phyloP scores from a whole-genome alignment of 495 filamentous ascomycete genomes.

The Hypoxylon fuscum region DNA sequence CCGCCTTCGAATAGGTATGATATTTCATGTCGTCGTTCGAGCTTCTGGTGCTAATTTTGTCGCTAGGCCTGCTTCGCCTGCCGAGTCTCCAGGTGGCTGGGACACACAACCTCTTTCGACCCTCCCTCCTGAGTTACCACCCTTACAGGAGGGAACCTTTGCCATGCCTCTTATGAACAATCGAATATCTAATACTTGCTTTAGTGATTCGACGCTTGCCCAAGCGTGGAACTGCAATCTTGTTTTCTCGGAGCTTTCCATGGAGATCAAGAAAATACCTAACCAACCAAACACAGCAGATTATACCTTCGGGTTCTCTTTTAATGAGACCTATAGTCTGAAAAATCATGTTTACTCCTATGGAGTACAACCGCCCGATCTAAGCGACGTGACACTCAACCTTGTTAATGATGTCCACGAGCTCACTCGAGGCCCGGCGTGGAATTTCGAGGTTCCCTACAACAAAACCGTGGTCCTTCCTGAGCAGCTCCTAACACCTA shows the following conservation, averaged over 20 bases:
- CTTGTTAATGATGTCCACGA: slow-evolving; percentile 72
- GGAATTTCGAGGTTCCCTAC: slow-evolving; percentile 74
- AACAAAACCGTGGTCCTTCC: slow-evolving; percentile 84
- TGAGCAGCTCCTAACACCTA: slow-evolving; percentile 57
- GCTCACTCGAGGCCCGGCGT: slow-evolving; percentile 72
- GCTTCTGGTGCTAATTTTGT: slow-evolving; percentile 24
- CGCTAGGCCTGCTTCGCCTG: slow-evolving; percentile 21
- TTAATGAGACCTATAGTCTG: slow-evolving; percentile 46
- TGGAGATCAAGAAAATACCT: slow-evolving; percentile 41
- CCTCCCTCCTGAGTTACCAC: slow-evolving; percentile 64
- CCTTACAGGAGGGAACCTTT: slow-evolving; percentile 72
- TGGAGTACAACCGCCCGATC: slow-evolving; percentile 75
- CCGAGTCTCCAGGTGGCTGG: slow-evolving; percentile 53
- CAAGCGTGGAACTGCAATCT: slow-evolving; percentile 75
- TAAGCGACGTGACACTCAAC: slow-evolving; percentile 61
- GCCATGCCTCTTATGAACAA: slow-evolving; percentile 65
- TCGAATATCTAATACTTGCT: slow-evolving; percentile 70
- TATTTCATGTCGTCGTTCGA: not conserved
- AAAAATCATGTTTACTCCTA: slow-evolving; percentile 63
- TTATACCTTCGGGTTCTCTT: slow-evolving; percentile 48
- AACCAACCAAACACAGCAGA: slow-evolving; percentile 27
- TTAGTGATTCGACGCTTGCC: slow-evolving; percentile 66
- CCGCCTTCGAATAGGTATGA: slow-evolving; percentile 35
- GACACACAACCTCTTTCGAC: slow-evolving; percentile 70
- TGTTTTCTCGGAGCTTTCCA: slow-evolving; percentile 45